phyloP scores from a whole-genome alignment of 2,329 filamentous ascomycete genomes.

The Pseudogymnoascus sp. region DNA sequence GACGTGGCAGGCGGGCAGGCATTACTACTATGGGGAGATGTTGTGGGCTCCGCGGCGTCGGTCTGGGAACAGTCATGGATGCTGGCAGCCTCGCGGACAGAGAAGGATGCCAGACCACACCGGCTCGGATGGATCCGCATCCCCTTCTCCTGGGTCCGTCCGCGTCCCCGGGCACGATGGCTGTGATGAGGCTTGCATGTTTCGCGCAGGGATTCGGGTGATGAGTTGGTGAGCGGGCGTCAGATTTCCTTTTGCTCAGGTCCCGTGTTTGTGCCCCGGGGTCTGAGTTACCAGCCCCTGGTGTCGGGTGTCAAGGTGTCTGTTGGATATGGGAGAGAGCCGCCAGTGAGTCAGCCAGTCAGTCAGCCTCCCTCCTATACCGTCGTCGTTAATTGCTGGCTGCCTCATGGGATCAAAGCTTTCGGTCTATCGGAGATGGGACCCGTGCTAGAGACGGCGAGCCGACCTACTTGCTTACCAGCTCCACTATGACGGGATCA shows the following conservation, averaged over 20 bases:
- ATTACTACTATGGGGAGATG: background rate
- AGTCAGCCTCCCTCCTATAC: background rate
- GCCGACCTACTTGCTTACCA: background rate
- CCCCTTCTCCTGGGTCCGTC: constrained; percentile 4
- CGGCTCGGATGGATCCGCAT: background rate
- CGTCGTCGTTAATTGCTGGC: background rate
- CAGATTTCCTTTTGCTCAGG: background rate
- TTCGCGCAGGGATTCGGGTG: background rate
- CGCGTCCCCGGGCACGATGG: background rate
- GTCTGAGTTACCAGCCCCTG: background rate
- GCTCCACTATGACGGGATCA: constrained; percentile 4
- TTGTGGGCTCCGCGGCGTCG: background rate
- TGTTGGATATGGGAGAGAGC: background rate
- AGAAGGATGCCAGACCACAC: background rate
- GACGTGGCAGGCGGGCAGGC: background rate
- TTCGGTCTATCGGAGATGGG: background rate
- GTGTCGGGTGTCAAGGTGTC: background rate
- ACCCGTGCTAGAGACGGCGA: background rate
- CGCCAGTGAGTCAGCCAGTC: background rate
- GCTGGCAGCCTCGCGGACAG: background rate
- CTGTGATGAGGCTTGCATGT: constrained; percentile 3
- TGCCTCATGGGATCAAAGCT: background rate
- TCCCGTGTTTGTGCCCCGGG: background rate
- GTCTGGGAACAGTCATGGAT: background rate
- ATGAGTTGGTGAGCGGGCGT: background rate